Percentiles rank a stretch among this genome's conserved stretches.
phyloP scores from a whole-genome alignment of 106 monocot species.

The Phalaenopsis aphrodite region DNA sequence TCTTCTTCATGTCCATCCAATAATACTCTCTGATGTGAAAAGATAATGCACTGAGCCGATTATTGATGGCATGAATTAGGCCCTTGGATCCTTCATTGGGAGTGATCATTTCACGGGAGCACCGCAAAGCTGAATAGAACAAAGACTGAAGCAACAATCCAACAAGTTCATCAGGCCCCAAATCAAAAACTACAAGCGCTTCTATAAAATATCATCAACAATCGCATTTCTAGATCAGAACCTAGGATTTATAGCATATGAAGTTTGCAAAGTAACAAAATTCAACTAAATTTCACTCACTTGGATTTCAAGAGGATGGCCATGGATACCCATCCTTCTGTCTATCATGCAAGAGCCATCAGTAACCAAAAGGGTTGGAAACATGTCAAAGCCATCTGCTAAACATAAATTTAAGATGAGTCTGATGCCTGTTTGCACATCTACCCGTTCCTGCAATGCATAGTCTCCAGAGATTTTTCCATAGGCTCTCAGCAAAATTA shows the following conservation, averaged over 20 bases:
- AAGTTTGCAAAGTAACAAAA: not conserved
- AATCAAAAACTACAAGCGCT: not conserved
- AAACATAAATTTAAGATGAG: conserved; percentile 84
- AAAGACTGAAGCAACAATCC: conserved; percentile 38
- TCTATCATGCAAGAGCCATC: conserved; percentile 99
- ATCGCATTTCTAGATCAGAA: not conserved
- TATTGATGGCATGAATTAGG: conserved; percentile 70
- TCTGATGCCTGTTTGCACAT: conserved; percentile 88
- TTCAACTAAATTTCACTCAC: conserved; percentile 19
- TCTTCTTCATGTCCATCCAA: conserved; percentile 87
- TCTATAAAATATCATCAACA: not conserved
- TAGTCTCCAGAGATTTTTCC: conserved; percentile 86
- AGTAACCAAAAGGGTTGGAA: conserved; percentile 84
- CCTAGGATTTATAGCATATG: not conserved
- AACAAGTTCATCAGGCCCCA: not conserved
- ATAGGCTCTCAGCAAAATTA: conserved; percentile 89
- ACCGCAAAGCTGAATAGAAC: conserved; percentile 88
- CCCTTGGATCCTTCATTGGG: conserved; percentile 68
- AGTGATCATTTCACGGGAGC: conserved; percentile 76
- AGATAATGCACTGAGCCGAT: conserved; percentile 81
- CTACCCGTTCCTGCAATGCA: conserved; percentile 74
- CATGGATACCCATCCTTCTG: conserved; percentile 93
- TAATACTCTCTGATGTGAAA: conserved; percentile 94
- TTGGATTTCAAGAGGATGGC: conserved; percentile 98
- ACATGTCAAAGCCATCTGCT: conserved; percentile 97